Conservation (phyloP, 768 basidiomycete genomes). For the Termitomyces sp. region DNA sequence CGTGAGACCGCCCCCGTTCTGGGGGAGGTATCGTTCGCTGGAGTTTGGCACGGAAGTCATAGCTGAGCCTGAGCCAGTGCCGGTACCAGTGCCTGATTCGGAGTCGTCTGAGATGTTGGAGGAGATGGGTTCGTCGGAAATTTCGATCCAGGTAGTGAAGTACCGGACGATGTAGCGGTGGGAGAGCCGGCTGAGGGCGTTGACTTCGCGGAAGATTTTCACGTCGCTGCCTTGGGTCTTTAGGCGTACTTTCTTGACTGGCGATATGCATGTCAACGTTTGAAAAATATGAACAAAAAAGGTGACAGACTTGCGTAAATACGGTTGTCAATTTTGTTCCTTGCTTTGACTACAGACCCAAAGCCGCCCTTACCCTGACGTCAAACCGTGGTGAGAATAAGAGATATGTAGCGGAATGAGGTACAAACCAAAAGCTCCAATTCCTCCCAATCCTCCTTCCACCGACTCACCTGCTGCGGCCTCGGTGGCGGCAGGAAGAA, state of each 20-base stretch:
- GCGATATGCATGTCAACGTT: neutral
- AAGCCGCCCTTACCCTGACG: slow-evolving; percentile 81
- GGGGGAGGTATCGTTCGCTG: slow-evolving; percentile 29
- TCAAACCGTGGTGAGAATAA: neutral
- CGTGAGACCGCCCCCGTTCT: slow-evolving; percentile 53
- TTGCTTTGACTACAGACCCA: slow-evolving; percentile 92
- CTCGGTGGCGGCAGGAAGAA: slow-evolving; percentile 45
- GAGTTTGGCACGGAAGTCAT: slow-evolving; percentile 49
- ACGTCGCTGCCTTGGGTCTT: slow-evolving; percentile 73
- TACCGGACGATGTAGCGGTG: slow-evolving; percentile 92
- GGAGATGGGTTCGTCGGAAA: slow-evolving; percentile 29
- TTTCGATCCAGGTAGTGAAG: slow-evolving; percentile 89
- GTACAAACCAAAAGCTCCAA: slow-evolving; percentile 68
- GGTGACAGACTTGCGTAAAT: slow-evolving; percentile 67
- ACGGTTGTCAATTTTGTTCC: slow-evolving; percentile 79
- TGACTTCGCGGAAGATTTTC: slow-evolving; percentile 89
- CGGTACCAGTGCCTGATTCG: slow-evolving; percentile 12
- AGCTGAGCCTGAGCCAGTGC: slow-evolving; percentile 29
- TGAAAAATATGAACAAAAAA: neutral
- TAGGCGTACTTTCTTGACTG: slow-evolving; percentile 87
- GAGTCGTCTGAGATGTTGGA: slow-evolving; percentile 52
- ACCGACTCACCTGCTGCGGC: slow-evolving; percentile 62
- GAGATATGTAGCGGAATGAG: neutral
- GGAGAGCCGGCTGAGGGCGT: slow-evolving; percentile 78
- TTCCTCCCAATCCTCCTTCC: slow-evolving; percentile 94